A percentile compares a stretch with the other conserved stretches of the same genome.
Conservation (phyloP, 169 alveolate species). For the Plasmodium vivax region DNA sequence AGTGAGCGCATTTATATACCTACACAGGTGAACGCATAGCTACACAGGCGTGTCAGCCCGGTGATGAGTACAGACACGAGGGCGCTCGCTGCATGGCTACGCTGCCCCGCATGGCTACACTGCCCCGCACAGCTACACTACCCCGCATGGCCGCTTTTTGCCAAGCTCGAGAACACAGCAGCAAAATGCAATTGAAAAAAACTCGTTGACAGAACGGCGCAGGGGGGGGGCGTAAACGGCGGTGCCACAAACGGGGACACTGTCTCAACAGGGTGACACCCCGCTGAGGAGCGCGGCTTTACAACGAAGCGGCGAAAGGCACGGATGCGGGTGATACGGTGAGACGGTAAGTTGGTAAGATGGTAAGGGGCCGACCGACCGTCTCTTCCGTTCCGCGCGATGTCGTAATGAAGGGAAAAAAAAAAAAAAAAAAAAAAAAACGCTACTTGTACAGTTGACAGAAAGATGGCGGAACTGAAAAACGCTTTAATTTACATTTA, state of each 20-base stretch:
- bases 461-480: neutral
- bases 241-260: neutral
- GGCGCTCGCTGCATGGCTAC: neutral
- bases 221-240: too few species aligned
- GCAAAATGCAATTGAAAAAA: neutral
- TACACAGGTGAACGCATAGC: neutral
- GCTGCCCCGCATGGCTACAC: too few species aligned
- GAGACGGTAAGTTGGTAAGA: neutral
- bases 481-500: neutral
- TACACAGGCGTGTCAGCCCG: neutral
- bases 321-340: neutral
- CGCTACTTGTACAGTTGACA: neutral
- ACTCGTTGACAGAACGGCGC: neutral
- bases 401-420: neutral
- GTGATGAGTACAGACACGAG: neutral
- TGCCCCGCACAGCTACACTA: too few species aligned
- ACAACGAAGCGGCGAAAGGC: neutral
- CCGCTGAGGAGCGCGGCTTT: neutral
- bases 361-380: neutral
- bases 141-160: too few species aligned
- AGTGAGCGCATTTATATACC: neutral
- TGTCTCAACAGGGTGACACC: neutral
- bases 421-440: too few species aligned
- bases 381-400: neutral
- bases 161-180: neutral